Evolutionary conservation across 768 basidiomycete genomes (phyloP), one percentile per base, ranked within the genome.

Genomic region (Mycena crocata): DNA sequence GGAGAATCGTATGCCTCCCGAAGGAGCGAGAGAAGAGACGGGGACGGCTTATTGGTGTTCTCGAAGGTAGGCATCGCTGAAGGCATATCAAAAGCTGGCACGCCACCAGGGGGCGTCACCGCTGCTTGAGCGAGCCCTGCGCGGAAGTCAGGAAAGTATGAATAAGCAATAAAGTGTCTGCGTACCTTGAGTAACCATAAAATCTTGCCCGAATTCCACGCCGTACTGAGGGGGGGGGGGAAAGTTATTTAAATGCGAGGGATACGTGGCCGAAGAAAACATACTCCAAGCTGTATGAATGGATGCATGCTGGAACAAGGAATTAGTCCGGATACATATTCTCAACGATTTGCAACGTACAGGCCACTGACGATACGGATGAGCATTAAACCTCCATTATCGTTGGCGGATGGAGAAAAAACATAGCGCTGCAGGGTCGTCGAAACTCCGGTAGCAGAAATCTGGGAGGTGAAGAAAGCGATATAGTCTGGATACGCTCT

Each of bases 161-260:
- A 35, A 24, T 14, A 24, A 4, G n/a, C 26, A 51, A 13, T 4
- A 23, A 32, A 4, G 19, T 14, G 8, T 19, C 24, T 40, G 21
- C 12, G 39, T 32, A 48, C 66, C 66, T 51, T 60, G 58, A 15
- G 64, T 58, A 34, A 66, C 64, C 64, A 66, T 66, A 32, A 28
- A 59, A 23, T 66, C 50, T 23, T 60, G 64, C 1, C 58, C 64
- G 21, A 66, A 66, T 35, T 66, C 64, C 2, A 60, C 49, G 7
- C 64, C 64, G 19, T 30, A 60, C 57, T 66, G 6, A 2, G 24
- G 37, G 19, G 5, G 15, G 14, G 21, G 24, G 24, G 46, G 34
- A 5, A 45, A 12, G n/a, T 50, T 26, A 37, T 34, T 49, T 9
- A 13, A 48, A 48, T 48, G 14, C 3, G 30, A 30, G 46, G 13